These are phyloP conservation scores for Spirogloea muscicola DNA, from an alignment of 139 green algal species.

Conservation along the genomic window DNA sequence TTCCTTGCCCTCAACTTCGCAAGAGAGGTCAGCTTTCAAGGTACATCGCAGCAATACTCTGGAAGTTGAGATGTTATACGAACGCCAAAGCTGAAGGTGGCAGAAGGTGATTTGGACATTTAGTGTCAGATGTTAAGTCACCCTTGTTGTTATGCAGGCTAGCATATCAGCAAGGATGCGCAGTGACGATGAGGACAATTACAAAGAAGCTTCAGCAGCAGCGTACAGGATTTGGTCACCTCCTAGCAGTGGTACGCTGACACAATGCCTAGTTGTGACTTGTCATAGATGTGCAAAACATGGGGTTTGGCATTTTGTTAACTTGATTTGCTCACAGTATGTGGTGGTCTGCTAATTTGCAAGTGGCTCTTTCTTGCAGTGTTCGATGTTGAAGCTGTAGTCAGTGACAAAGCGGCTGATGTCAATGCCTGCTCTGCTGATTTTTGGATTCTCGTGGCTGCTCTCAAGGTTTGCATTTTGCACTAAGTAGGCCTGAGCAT, in stretches of 20 bases:
- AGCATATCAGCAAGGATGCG: slow-evolving; percentile 11
- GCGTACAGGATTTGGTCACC: slow-evolving; percentile 75
- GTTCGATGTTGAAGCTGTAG: slow-evolving; percentile 21
- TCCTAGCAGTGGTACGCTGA: slow-evolving; percentile 45
- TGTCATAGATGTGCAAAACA: no score
- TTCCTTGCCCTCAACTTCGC: slow-evolving; percentile 52
- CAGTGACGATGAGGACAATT: slow-evolving; percentile 73
- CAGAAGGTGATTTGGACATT: no score
- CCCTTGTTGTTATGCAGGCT: no score
- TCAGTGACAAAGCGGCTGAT: slow-evolving; percentile 15
- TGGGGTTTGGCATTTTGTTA: no score
- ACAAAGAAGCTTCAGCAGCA: slow-evolving; percentile 77
- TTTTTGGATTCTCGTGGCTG: slow-evolving; percentile 44
- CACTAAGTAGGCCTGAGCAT: background rate
- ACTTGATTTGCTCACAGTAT: no score
- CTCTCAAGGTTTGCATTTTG: slow-evolving; percentile 42
- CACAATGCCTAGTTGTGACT: no score
- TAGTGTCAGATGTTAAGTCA: no score
- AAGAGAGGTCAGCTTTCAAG: slow-evolving; percentile 70
- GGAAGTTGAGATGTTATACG: no score
- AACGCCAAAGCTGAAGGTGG: no score
- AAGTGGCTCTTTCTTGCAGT: no score
- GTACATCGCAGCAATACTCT: no score
- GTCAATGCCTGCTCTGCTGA: slow-evolving; percentile 13
- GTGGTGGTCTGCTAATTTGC: no score